These are phyloP conservation scores for Chlamydomonas eustigma DNA, from an alignment of 139 green algal genomes.

Conservation along the genomic window DNA sequence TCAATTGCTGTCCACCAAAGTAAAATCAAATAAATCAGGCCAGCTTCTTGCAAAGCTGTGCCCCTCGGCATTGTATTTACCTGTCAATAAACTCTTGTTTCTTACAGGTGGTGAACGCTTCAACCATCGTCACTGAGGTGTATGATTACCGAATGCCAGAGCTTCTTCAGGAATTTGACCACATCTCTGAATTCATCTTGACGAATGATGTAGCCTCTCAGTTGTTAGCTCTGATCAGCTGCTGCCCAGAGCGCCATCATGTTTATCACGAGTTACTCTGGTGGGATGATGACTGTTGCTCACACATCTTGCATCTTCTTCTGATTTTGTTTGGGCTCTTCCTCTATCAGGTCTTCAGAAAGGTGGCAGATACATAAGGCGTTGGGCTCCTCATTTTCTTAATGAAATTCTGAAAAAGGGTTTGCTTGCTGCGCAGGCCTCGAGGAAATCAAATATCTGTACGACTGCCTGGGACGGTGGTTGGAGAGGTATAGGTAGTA, in stretches of 20 bases:
- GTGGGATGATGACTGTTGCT: background rate
- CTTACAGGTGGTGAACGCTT: background rate
- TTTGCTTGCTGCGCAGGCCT: too few relatives aligned
- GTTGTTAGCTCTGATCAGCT: background rate
- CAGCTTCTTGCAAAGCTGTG: too few relatives aligned
- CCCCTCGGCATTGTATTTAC: too few relatives aligned
- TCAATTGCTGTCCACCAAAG: too few relatives aligned
- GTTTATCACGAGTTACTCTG: background rate
- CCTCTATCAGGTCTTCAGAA: too few relatives aligned
- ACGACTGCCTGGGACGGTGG: background rate
- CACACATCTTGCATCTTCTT: too few relatives aligned
- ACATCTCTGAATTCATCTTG: background rate
- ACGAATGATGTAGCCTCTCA: background rate
- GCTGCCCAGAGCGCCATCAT: background rate
- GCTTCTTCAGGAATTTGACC: background rate
- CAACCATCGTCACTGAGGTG: background rate
- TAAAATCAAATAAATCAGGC: too few relatives aligned
- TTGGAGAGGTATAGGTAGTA: background rate
- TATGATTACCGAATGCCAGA: background rate
- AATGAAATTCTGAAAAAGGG: too few relatives aligned
- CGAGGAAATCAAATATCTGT: background rate
- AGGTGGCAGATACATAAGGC: too few relatives aligned
- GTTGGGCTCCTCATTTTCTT: too few relatives aligned
- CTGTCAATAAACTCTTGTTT: too few relatives aligned
- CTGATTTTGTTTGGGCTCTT: too few relatives aligned